Conservation (phyloP, 1,284 basidiomycete species). For the Kwoniella shivajii region DNA sequence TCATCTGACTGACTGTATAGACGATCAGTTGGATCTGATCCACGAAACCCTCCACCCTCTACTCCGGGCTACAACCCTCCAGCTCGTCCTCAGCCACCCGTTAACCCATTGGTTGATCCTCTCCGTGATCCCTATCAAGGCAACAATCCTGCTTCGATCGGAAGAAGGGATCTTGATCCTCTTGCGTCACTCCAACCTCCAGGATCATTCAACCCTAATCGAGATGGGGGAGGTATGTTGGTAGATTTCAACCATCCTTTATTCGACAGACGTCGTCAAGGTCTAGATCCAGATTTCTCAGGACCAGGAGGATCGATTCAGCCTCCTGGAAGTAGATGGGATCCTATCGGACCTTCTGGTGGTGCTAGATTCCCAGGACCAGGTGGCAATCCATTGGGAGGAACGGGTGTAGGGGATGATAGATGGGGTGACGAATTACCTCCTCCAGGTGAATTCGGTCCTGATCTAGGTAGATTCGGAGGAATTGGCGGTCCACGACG, state of each 20-base stretch:
- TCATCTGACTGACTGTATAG: not conserved
- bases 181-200: slow-evolving; percentile 49
- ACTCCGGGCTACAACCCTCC: slow-evolving; percentile 15
- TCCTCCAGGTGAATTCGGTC: slow-evolving; percentile 52
- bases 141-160: slow-evolving; percentile 52
- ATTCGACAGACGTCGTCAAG: slow-evolving; percentile 41
- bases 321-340: slow-evolving; percentile 59
- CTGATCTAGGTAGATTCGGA: slow-evolving; percentile 48
- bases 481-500: slow-evolving; percentile 24
- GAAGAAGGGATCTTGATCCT: slow-evolving; percentile 59
- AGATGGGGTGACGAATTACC: slow-evolving; percentile 53
- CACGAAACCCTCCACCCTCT: slow-evolving; percentile 30
- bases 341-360: slow-evolving; percentile 57
- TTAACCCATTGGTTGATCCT: slow-evolving; percentile 32
- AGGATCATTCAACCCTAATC: slow-evolving; percentile 29
- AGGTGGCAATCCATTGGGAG: slow-evolving; percentile 44
- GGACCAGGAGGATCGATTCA: slow-evolving; percentile 49
- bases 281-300: slow-evolving; percentile 16
- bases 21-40: slow-evolving; percentile 24
- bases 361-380: slow-evolving; percentile 29
- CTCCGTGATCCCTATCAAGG: slow-evolving; percentile 10
- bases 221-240: slow-evolving; percentile 57
- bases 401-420: slow-evolving; percentile 42
- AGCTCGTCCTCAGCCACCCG: slow-evolving; percentile 32
- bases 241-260: slow-evolving; percentile 60